Percentiles rank a stretch among this genome's conserved stretches.
Evolutionary conservation across 805 yeast species (phyloP).

Genomic region (Suhomyces sp.): DNA sequence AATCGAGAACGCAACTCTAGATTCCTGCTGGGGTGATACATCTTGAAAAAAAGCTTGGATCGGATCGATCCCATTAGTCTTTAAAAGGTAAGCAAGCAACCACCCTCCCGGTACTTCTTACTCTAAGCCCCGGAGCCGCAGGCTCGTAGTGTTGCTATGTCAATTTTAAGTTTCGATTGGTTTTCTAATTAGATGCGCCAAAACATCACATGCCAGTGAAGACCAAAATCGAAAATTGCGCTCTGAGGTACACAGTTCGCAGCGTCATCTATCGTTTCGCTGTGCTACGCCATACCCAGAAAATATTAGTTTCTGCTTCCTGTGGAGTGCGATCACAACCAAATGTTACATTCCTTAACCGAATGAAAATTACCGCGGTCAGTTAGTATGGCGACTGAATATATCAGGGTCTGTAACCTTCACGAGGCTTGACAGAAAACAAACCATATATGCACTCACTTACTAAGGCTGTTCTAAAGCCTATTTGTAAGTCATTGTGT

Average conservation of each 20-base stretch:
- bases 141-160: not conserved
- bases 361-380: not conserved
- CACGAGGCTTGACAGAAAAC: not conserved
- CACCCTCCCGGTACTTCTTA: not conserved
- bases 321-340: not conserved
- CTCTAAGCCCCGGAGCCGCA: not conserved
- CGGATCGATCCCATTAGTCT: not conserved
- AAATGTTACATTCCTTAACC: not conserved
- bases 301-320: not conserved
- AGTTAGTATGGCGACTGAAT: not conserved
- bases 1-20: not conserved
- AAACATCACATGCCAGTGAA: not conserved
- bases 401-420: not conserved
- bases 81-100: not conserved
- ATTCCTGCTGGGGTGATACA: not conserved
- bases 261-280: not conserved
- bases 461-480: not conserved
- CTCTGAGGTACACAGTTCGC: not conserved
- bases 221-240: not conserved
- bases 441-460: not conserved
- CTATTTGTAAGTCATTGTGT: not conserved
- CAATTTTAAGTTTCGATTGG: not conserved
- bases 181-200: not conserved
- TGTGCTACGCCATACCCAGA: not conserved
- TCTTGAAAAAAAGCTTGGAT: not conserved